Evolutionary conservation across 2,329 filamentous ascomycete species (phyloP), one percentile per base, ranked within the genome.

Genomic region (Fusarium sp.): DNA sequence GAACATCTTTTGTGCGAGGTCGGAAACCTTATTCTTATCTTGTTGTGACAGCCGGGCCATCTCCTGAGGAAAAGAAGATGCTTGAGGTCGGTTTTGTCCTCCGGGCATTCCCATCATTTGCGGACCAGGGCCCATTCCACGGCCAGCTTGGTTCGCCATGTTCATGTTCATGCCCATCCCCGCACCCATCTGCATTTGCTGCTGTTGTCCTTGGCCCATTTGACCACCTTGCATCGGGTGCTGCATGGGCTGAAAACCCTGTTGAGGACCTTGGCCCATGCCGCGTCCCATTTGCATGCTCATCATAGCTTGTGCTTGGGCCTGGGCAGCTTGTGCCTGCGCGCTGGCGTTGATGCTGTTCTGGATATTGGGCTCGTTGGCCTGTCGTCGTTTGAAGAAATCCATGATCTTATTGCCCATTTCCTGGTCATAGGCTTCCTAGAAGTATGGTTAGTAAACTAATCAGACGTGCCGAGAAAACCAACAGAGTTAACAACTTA

Each of bases 161-260:
- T 74, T 78, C 67, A 76, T 74, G 19, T 65, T 62, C 75, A 76
- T 75, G 19, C 68, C 67, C 75, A 77, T 75, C 31, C 71, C 73
- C 58, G 73, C 73, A 33, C 66, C 67, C 68, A 76, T 73, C 17
- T 65, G 67, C 57, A 75, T 69, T 45, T 80, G 77, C 44, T 71
- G 75, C 36, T 75, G 74, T 22, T 72, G 76, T 53, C 79, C 77
- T 60, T 86, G 86, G 11, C 84, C 81, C 24, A 88, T 82, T 38
- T 83, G 84, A 1, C 84, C 82, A 6, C 83, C 78, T 70, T 89
- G 87, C 85, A 88, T 88, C 57, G 83, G 85, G 56, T 88, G 87
- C 61, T 88, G 87, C 36, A 89, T 81, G 47, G 86, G 84, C 64
- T 87, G 87, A 60, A 90, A 89, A 1, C 82, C 83, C 70, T 84